A percentile compares a stretch with the other conserved stretches of the same genome.
These are phyloP conservation scores for Cotoneaster glaucophyllus DNA, from an alignment of 306 rosid genomes.

Conservation along the genomic window DNA sequence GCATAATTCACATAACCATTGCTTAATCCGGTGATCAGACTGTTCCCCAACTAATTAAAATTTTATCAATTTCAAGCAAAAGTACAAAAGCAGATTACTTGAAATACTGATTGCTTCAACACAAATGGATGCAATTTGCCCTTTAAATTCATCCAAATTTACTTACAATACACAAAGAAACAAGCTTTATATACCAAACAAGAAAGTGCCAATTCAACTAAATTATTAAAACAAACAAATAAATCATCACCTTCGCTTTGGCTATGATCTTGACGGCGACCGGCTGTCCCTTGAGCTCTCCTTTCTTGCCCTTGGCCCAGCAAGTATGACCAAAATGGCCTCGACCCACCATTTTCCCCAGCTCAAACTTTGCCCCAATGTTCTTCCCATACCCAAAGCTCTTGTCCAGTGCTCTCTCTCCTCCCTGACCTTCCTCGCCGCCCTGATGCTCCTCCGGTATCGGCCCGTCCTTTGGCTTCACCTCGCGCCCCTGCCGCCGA, in stretches of 20 bases:
- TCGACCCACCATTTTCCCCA: conserved; percentile 90
- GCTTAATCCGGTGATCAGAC: background rate
- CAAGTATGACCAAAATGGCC: conserved; percentile 99
- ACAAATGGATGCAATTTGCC: background rate
- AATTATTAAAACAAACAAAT: background rate
- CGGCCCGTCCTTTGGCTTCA: conserved; percentile 61
- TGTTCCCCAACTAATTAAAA: background rate
- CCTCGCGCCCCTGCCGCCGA: conserved; percentile 48
- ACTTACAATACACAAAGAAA: background rate
- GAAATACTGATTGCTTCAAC: background rate
- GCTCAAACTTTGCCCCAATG: conserved; percentile 73
- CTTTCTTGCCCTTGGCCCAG: conserved; percentile 80
- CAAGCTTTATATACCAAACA: background rate
- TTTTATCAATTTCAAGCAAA: background rate
- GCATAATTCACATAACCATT: background rate
- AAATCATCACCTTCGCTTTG: conserved; percentile 65
- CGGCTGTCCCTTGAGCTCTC: conserved; percentile 74
- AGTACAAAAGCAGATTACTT: background rate
- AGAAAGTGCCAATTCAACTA: background rate
- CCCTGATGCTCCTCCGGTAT: conserved; percentile 73
- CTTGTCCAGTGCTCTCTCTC: conserved; percentile 72
- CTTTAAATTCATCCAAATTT: background rate
- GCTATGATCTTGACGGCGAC: conserved; percentile 95
- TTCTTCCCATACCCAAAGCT: conserved; percentile 81
- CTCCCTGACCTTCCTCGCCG: conserved; percentile 28